Conservation (phyloP, 2,329 filamentous ascomycete species). For the Trichoderma harzianum region DNA sequence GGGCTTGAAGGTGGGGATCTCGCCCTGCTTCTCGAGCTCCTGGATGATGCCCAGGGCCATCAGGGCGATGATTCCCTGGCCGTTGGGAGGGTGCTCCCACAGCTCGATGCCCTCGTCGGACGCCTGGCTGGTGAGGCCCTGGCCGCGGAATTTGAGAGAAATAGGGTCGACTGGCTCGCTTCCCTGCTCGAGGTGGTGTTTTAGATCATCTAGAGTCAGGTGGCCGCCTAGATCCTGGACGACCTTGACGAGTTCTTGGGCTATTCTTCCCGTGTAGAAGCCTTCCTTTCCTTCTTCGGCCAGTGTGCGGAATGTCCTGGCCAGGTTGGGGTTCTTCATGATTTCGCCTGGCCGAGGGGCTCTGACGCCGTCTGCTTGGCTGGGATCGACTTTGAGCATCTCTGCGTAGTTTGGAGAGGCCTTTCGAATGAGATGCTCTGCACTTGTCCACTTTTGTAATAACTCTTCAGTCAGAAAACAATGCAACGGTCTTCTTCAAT, state of each 20-base stretch:
- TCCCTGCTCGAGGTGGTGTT: constrained; percentile 64
- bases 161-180: constrained; percentile 83
- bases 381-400: constrained; percentile 76
- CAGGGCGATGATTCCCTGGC: constrained; percentile 89
- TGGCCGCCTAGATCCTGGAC: constrained; percentile 73
- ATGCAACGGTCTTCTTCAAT: neutral
- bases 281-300: constrained; percentile 80
- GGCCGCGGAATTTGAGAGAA: constrained; percentile 72
- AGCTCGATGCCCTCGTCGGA: constrained; percentile 64
- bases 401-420: constrained; percentile 85
- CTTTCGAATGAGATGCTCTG: constrained; percentile 60
- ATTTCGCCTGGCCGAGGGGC: constrained; percentile 79
- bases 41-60: constrained; percentile 93
- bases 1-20: constrained; percentile 66
- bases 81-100: constrained; percentile 97
- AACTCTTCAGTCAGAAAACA: neutral
- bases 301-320: constrained; percentile 74
- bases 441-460: constrained; percentile 63
- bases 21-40: constrained; percentile 71
- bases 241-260: constrained; percentile 75
- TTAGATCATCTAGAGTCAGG: constrained; percentile 75
- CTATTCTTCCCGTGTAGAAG: constrained; percentile 85
- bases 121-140: constrained; percentile 39
- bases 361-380: constrained; percentile 65
- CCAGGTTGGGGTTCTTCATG: constrained; percentile 80